Evolutionary conservation across 2,329 filamentous ascomycete genomes (phyloP).

Genomic region (Trichoderma polysporum): DNA sequence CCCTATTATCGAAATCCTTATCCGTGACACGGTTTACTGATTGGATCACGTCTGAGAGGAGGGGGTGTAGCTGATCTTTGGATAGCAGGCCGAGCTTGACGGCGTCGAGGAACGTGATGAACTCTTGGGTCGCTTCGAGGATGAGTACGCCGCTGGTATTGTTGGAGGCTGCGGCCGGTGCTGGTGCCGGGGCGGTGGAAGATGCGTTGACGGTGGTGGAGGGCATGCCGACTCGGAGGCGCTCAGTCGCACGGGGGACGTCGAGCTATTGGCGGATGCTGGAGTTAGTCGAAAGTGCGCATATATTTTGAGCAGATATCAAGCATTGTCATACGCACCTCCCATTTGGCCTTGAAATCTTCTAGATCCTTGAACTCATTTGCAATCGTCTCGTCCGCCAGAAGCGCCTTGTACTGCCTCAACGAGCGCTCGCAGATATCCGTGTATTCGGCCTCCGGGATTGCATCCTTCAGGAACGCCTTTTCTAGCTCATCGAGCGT

Average conservation of each 20-base stretch:
- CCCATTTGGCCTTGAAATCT: constrained; percentile 88
- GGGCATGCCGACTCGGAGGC: constrained; percentile 87
- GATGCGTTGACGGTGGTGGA: constrained; percentile 69
- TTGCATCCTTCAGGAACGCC: constrained; percentile 92
- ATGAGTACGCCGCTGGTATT: constrained; percentile 67
- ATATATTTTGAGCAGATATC: neutral
- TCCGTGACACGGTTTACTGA: constrained; percentile 97
- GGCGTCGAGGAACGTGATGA: constrained; percentile 96
- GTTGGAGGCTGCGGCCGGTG: constrained; percentile 44
- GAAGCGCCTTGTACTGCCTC: constrained; percentile 94
- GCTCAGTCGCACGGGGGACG: constrained; percentile 89
- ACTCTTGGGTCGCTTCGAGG: constrained; percentile 90
- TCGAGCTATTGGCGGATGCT: constrained; percentile 66
- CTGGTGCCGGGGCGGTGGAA: constrained; percentile 45
- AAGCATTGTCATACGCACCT: constrained; percentile 56
- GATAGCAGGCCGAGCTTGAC: constrained; percentile 88
- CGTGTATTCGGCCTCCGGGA: constrained; percentile 88
- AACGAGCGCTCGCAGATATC: constrained; percentile 92
- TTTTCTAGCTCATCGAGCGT: constrained; percentile 95
- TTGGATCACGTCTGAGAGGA: constrained; percentile 93
- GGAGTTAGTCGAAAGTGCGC: neutral
- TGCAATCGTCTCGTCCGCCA: constrained; percentile 89
- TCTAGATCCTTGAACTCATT: constrained; percentile 84
- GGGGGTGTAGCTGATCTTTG: constrained; percentile 93
- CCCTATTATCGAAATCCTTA: constrained; percentile 88